Evolutionary conservation across 2,329 filamentous ascomycete species (phyloP).

Genomic region (Aureobasidium sp.): DNA sequence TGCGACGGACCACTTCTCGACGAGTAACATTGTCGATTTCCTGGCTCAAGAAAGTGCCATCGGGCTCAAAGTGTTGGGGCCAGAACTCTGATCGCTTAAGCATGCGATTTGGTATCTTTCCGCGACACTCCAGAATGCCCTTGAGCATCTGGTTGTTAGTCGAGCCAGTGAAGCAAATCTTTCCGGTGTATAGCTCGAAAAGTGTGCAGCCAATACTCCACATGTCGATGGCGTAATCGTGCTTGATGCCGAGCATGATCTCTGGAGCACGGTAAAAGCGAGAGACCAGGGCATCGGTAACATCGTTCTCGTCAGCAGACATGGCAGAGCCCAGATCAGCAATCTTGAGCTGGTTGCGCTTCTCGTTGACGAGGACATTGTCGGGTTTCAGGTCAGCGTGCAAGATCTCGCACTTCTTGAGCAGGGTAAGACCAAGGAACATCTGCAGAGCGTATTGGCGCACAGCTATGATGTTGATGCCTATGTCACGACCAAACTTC

Average conservation of each 20-base stretch:
- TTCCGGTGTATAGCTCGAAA: conserved; percentile 94
- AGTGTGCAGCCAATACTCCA: conserved; percentile 98
- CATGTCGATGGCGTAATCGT: conserved; percentile 90
- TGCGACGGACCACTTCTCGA: conserved; percentile 64
- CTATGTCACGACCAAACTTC: conserved; percentile 91
- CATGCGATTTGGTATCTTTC: conserved; percentile 83
- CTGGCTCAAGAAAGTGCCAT: conserved; percentile 74
- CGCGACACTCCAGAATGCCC: conserved; percentile 91
- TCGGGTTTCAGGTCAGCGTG: conserved; percentile 97
- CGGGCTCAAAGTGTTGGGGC: conserved; percentile 73
- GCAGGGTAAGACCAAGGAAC: conserved; percentile 77
- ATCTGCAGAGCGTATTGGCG: conserved; percentile 89
- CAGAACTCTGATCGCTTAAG: conserved; percentile 75
- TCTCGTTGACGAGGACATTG: conserved; percentile 87
- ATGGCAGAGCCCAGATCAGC: conserved; percentile 97
- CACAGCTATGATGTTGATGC: conserved; percentile 82
- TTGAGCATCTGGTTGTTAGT: conserved; percentile 99
- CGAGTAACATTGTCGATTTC: conserved; percentile 83
- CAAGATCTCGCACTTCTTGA: conserved; percentile 87
- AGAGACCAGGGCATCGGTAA: conserved; percentile 91
- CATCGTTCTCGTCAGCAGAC: conserved; percentile 81
- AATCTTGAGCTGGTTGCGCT: conserved; percentile 78
- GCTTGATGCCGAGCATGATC: conserved; percentile 93
- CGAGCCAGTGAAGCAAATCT: conserved; percentile 89
- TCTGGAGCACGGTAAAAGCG: conserved; percentile 96